phyloP scores from a whole-genome alignment of 2,329 filamentous ascomycete genomes.

The Colletotrichum sansevieriae region DNA sequence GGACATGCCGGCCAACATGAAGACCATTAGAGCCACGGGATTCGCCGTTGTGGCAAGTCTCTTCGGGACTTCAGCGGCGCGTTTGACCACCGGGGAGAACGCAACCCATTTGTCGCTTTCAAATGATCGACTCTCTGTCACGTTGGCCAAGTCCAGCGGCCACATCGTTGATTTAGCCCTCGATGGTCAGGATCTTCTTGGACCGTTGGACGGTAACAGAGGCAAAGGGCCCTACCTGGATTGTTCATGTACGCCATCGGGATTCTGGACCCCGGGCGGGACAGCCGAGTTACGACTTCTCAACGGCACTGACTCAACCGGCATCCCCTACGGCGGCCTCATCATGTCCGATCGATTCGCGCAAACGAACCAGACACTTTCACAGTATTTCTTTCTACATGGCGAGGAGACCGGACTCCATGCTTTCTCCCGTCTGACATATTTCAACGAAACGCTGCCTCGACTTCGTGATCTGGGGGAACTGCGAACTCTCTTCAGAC shows the following conservation, averaged over 20 bases:
- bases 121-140: constrained; percentile 54
- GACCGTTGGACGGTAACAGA: constrained; percentile 47
- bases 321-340: constrained; percentile 68
- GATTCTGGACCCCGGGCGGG: constrained; percentile 70
- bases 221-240: constrained; percentile 72
- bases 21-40: background rate
- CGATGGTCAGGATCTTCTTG: constrained; percentile 63
- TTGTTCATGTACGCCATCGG: constrained; percentile 71
- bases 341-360: constrained; percentile 71
- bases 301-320: constrained; percentile 60
- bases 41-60: background rate
- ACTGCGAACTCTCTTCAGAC: constrained; percentile 71
- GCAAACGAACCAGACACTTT: constrained; percentile 68
- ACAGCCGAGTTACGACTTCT: constrained; percentile 61
- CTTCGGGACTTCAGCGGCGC: background rate
- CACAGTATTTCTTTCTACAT: constrained; percentile 75
- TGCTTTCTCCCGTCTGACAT: constrained; percentile 70
- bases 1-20: background rate
- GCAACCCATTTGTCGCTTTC: constrained; percentile 50
- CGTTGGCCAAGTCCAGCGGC: constrained; percentile 53
- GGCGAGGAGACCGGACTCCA: constrained; percentile 74
- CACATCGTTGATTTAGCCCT: constrained; percentile 52
- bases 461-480: constrained; percentile 71
- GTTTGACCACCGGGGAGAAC: constrained; percentile 45
- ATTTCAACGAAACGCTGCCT: constrained; percentile 68